Base-by-base conservation (phyloP, 305 asterid species). In the Plantago coronopus region DNA sequence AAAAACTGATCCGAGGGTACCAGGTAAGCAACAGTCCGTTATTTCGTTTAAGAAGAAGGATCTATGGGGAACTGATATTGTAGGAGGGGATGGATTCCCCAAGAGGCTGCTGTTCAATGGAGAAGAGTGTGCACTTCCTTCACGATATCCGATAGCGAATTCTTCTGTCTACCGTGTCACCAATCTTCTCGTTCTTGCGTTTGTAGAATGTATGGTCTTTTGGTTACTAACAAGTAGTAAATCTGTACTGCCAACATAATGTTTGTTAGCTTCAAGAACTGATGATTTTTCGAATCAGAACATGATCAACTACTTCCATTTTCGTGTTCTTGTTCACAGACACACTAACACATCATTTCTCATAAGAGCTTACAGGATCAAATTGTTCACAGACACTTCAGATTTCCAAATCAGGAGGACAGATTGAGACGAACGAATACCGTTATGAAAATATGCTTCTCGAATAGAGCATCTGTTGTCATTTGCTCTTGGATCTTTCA, bases 121-220 rank as follows among this genome's bases (percentile, higher is more conserved):
- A 25, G 81, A 76, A n/a, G 78, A 76, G 27, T 76, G 78, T 37
- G 76, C 66, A 13, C 71, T 67, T 44, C 81, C 76, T 0, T 18
- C 48, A 0, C 17, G 22, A 15, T 18, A 70, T 40, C 78, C 76
- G 0, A 40, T 38, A 43, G 63, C 79, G 18, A 11, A 22, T 27
- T 69, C 69, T 40, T 11, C 48, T 8, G 15, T 31, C 20, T 8
- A n/a, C 50, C n/a, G 14, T 18, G 37, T 34, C 2, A n/a, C n/a
- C n/a, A 21, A 69, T 51, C 37, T 40, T 14, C 31, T 23, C 57
- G 19, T 54, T 9, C 12, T 69, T 21, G 56, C 51, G 8, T 27
- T 49, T 23, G 3, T 59, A n/a, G 34, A 16, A 10, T 40, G 23
- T 12, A 3, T 67, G 17, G 31, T 17, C 22, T n/a, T 66, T 50